Conservation (phyloP, 805 yeast species). For the Metschnikowia anglica region DNA sequence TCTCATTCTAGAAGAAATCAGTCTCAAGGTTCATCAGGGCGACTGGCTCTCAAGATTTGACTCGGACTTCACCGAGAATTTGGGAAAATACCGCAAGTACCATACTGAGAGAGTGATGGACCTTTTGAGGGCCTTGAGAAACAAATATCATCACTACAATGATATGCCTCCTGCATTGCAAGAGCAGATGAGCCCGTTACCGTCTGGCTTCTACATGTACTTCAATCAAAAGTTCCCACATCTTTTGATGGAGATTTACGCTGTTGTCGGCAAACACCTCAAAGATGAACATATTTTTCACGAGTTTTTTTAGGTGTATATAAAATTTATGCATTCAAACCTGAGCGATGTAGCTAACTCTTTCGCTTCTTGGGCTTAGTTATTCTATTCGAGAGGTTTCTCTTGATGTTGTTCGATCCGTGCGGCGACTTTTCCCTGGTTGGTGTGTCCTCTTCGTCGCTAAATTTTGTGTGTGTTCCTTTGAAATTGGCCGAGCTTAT, state of each 20-base stretch:
- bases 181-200: slow-evolving; percentile 69
- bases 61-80: slow-evolving; percentile 67
- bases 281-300: slow-evolving; percentile 61
- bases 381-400: not conserved
- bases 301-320: slow-evolving; percentile 31
- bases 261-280: slow-evolving; percentile 55
- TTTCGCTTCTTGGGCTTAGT: slow-evolving; percentile 7
- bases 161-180: slow-evolving; percentile 75
- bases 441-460: slow-evolving; percentile 17
- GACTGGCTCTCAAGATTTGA: slow-evolving; percentile 84
- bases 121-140: slow-evolving; percentile 81
- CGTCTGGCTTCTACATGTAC: slow-evolving; percentile 79
- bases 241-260: slow-evolving; percentile 71
- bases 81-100: slow-evolving; percentile 90
- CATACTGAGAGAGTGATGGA: slow-evolving; percentile 78
- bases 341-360: not conserved
- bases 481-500: slow-evolving; percentile 52
- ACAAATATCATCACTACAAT: slow-evolving; percentile 91
- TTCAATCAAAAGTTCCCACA: slow-evolving; percentile 76
- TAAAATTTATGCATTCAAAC: not conserved
- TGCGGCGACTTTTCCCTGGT: not conserved
- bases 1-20: slow-evolving; percentile 52
- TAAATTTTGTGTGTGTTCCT: slow-evolving; percentile 54
- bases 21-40: slow-evolving; percentile 37
- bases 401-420: not conserved